A percentile compares a stretch with the other conserved stretches of the same genome.
phyloP scores from a whole-genome alignment of 2,329 filamentous ascomycete species.

The Neonectria faginata region DNA sequence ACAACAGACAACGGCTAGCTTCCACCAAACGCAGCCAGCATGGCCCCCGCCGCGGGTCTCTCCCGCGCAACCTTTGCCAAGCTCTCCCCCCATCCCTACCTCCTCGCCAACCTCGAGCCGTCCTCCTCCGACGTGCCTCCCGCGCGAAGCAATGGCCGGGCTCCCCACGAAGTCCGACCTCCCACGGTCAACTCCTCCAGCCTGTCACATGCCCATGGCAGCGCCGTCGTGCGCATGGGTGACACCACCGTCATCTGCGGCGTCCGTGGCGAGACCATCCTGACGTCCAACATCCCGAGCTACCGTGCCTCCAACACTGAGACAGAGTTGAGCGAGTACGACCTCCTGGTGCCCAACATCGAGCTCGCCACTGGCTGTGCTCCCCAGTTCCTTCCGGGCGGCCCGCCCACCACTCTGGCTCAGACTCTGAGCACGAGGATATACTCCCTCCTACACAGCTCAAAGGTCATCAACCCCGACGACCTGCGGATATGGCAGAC shows the following conservation, averaged over 20 bases:
- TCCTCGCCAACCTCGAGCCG: conserved; percentile 86
- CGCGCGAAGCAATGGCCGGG: conserved; percentile 84
- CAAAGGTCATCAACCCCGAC: conserved; percentile 72
- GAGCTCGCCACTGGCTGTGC: conserved; percentile 92
- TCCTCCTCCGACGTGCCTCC: conserved; percentile 60
- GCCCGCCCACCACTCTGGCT: conserved; percentile 81
- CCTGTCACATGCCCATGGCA: conserved; percentile 89
- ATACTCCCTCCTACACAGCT: conserved; percentile 79
- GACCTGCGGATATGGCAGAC: conserved; percentile 81
- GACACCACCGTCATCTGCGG: conserved; percentile 97
- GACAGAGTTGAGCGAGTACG: conserved; percentile 68
- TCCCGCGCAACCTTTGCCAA: conserved; percentile 83
- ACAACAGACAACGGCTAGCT: neutral
- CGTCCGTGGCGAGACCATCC: conserved; percentile 85
- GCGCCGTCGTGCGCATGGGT: conserved; percentile 86
- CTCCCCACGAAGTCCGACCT: conserved; percentile 74
- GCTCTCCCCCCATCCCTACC: conserved; percentile 87
- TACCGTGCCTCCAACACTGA: conserved; percentile 61
- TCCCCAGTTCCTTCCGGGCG: conserved; percentile 85
- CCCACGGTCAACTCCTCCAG: conserved; percentile 86
- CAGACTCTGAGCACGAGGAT: conserved; percentile 88
- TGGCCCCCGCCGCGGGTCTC: conserved; percentile 55
- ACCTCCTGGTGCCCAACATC: conserved; percentile 91
- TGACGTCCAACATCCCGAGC: conserved; percentile 78
- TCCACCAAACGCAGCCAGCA: conserved; percentile 21